phyloP scores from a whole-genome alignment of 2,329 filamentous ascomycete species.

The Cercospora brassicicola region DNA sequence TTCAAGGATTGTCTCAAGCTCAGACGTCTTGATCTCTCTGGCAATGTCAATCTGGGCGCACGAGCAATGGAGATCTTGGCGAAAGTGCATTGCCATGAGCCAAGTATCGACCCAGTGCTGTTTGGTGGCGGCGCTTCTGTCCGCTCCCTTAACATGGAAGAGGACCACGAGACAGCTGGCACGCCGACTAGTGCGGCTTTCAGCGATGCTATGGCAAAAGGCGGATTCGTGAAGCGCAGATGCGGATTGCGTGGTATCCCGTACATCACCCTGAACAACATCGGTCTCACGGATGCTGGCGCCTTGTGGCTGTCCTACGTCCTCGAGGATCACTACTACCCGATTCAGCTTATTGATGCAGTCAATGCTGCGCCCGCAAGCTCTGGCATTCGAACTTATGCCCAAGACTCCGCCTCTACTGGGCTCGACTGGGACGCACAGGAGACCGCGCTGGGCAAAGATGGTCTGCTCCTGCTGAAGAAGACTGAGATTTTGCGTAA shows the following conservation, averaged over 20 bases:
- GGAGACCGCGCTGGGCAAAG: conserved; percentile 32
- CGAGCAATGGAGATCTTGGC: conserved; percentile 50
- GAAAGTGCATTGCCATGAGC: conserved; percentile 44
- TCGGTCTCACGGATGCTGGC: conserved; percentile 41
- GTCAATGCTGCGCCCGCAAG: conserved; percentile 37
- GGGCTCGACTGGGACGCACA: conserved; percentile 42
- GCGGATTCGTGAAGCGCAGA: conserved; percentile 27
- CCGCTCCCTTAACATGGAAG: conserved; percentile 29
- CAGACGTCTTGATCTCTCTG: conserved; percentile 48
- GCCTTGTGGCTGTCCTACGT: conserved; percentile 46
- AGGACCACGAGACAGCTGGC: conserved; percentile 12
- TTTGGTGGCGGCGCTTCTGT: conserved; percentile 28
- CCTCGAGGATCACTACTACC: conserved; percentile 42
- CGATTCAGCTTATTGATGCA: conserved; percentile 39
- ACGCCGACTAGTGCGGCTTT: conserved; percentile 1
- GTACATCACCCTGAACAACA: conserved; percentile 42
- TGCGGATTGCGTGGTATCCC: conserved; percentile 44
- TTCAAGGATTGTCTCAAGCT: conserved; percentile 48
- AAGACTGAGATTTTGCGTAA: conserved; percentile 36
- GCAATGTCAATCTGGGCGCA: conserved; percentile 45
- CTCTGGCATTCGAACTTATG: conserved; percentile 36
- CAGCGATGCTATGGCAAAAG: conserved; percentile 24
- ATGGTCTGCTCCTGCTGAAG: conserved; percentile 39
- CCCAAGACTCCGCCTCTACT: conserved; percentile 33
- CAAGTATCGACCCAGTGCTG: conserved; percentile 35